A percentile compares a stretch with the other conserved stretches of the same genome.
Evolutionary conservation across 106 monocot genomes (phyloP).

Genomic region (Allium cepa): DNA sequence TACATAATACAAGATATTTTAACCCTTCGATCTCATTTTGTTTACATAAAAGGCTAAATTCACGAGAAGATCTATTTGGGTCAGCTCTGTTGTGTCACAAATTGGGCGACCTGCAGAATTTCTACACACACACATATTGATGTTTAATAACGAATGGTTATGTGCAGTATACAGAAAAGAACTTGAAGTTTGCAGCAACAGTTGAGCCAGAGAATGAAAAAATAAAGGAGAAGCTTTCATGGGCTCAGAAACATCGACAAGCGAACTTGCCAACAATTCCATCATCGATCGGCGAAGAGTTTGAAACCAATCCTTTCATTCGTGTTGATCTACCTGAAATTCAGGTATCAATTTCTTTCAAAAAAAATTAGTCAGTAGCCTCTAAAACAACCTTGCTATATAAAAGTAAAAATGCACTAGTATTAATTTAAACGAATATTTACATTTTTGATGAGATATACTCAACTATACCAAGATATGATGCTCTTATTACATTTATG

Average conservation of each 20-base stretch:
- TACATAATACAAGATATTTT: no score
- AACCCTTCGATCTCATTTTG: no score
- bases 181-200: slow-evolving; percentile 77
- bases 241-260: slow-evolving; percentile 63
- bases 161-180: slow-evolving; percentile 83
- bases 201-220: slow-evolving; percentile 83
- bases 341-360: slow-evolving; percentile 31
- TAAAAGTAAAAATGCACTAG: not conserved
- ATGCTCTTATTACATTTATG: not conserved
- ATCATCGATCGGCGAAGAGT: slow-evolving; percentile 81
- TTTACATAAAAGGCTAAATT: no score
- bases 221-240: slow-evolving; percentile 56
- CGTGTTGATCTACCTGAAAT: slow-evolving; percentile 83
- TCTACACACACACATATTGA: no score
- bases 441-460: not conserved
- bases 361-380: not conserved
- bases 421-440: not conserved
- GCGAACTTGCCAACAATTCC: slow-evolving; percentile 72
- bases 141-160: not conserved
- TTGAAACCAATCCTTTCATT: slow-evolving; percentile 96
- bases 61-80: no score
- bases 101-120: no score
- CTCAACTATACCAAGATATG: no score
- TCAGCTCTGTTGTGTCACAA: no score
- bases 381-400: not conserved